Evolutionary conservation across 73 alveolate genomes (phyloP).

Genomic region (Blepharisma japonicum): DNA sequence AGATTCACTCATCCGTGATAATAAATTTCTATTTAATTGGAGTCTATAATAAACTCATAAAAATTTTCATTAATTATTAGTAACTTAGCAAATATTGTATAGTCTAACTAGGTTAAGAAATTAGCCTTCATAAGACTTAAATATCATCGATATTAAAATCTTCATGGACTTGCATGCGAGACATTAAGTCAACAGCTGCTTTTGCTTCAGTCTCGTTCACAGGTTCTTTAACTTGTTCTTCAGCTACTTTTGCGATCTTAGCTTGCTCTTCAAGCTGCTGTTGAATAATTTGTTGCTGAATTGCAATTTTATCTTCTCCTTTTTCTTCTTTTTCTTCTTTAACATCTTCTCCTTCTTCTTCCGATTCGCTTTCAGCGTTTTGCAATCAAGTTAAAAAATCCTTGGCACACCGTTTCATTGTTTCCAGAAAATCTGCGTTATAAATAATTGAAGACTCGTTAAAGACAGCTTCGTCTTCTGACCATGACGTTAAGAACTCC

Average conservation of each 20-base stretch:
- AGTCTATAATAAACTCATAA: too few relatives aligned
- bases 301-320: constrained; percentile 5
- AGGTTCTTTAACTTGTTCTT: constrained; percentile 33
- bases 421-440: constrained; percentile 39
- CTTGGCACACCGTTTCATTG: constrained; percentile 31
- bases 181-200: constrained; percentile 35
- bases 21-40: too few relatives aligned
- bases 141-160: constrained; percentile 64
- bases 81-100: too few relatives aligned
- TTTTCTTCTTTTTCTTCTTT: constrained; percentile 41
- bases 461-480: constrained; percentile 37
- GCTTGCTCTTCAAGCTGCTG: constrained; percentile 2
- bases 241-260: constrained; percentile 3
- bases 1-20: not conserved
- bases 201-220: constrained; percentile 36
- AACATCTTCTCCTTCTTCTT: constrained; percentile 64
- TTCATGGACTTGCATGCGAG: constrained; percentile 45
- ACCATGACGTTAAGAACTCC: constrained; percentile 48
- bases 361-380: constrained; percentile 63
- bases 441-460: constrained; percentile 43
- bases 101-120: too few relatives aligned
- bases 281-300: not conserved
- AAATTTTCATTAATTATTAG: too few relatives aligned
- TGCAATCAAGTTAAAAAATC: constrained; percentile 55
- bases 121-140: constrained; percentile 17